These are phyloP conservation scores for Tulasnella sp. DNA, from an alignment of 768 basidiomycete species.

Conservation along the genomic window DNA sequence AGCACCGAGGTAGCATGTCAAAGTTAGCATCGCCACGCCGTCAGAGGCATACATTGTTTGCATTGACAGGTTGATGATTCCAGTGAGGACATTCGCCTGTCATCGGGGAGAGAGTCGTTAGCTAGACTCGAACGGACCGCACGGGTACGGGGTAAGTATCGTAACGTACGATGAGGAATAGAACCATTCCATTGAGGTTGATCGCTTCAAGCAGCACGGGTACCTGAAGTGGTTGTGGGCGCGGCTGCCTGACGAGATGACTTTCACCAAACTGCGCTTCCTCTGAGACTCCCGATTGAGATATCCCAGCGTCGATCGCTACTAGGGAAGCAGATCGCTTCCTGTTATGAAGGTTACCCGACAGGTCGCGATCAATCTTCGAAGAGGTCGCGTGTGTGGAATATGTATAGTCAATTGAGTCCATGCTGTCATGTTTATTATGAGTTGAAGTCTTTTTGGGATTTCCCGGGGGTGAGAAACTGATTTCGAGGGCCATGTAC, in stretches of 20 bases:
- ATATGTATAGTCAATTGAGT: not conserved
- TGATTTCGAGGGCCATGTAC: conserved; percentile 66
- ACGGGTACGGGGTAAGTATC: not conserved
- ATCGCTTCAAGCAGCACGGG: conserved; percentile 62
- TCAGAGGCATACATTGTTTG: conserved; percentile 68
- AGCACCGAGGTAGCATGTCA: conserved; percentile 47
- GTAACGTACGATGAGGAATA: conserved; percentile 69
- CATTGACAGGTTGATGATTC: conserved; percentile 67
- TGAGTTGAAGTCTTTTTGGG: not conserved
- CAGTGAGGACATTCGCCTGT: conserved; percentile 82
- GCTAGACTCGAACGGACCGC: not conserved
- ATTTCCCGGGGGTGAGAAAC: conserved; percentile 40
- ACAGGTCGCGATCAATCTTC: not conserved
- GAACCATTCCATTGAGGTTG: conserved; percentile 63
- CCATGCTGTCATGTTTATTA: not conserved
- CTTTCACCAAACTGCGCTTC: not conserved
- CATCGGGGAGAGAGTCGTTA: not conserved
- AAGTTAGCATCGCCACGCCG: conserved; percentile 44
- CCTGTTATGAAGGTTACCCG: not conserved
- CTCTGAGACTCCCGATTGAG: not conserved
- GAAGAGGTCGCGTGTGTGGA: not conserved
- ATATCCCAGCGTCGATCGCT: not conserved
- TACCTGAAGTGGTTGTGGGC: conserved; percentile 21
- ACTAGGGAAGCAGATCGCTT: not conserved
- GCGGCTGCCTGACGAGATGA: not conserved